Evolutionary conservation across 345 rosid genomes (phyloP).

Genomic region (Pistacia atlantica): DNA sequence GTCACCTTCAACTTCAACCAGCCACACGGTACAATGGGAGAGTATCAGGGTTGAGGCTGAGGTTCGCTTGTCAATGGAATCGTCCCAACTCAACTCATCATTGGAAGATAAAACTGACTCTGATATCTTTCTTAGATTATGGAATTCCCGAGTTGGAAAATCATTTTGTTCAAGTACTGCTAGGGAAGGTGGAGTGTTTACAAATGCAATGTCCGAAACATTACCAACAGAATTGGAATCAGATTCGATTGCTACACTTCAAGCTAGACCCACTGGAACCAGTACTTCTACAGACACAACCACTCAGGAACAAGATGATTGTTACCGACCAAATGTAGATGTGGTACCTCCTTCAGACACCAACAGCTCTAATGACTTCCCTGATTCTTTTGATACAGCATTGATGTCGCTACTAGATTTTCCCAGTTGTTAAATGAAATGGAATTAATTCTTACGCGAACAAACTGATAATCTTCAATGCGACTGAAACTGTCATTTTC

Average conservation of each 20-base stretch:
- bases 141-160: slow-evolving; percentile 43
- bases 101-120: slow-evolving; percentile 13
- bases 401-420: slow-evolving; percentile 28
- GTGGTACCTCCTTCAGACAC: slow-evolving; percentile 27
- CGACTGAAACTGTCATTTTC: too few relatives aligned
- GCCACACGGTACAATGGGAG: slow-evolving; percentile 29
- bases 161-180: slow-evolving; percentile 19
- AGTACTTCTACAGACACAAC: background rate
- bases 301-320: too few relatives aligned
- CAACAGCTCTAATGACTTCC: slow-evolving; percentile 28
- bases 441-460: slow-evolving; percentile 34
- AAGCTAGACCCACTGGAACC: too few relatives aligned
- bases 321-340: background rate
- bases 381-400: slow-evolving; percentile 32
- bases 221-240: slow-evolving; percentile 16
- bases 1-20: slow-evolving; percentile 19
- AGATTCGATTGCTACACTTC: slow-evolving; percentile 1
- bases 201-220: slow-evolving; percentile 12
- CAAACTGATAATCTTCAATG: slow-evolving; percentile 12
- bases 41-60: slow-evolving; percentile 35
- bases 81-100: slow-evolving; percentile 13
- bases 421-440: slow-evolving; percentile 21
- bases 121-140: slow-evolving; percentile 32
- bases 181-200: slow-evolving; percentile 18
- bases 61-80: slow-evolving; percentile 29